Base-by-base conservation (phyloP, 2,329 filamentous ascomycete genomes). In the Elsinoe arachidis region DNA sequence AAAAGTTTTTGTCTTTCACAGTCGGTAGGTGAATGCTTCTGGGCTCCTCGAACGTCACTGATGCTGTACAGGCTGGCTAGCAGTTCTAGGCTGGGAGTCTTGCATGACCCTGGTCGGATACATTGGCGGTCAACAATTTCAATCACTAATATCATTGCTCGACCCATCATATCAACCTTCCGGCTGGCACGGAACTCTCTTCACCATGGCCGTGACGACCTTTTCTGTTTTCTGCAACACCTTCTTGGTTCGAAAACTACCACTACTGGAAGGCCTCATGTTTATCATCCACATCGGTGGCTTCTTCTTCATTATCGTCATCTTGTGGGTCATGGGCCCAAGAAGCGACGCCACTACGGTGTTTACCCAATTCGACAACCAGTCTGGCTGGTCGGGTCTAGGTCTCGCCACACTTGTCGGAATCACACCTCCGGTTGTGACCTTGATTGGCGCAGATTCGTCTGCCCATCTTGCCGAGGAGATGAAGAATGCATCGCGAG, bases 281-380 rank as follows among this genome's bases (percentile, higher is more conserved):
- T 58, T 70, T n/a, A 65, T 70, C 44, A 62, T 66, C 19, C 57
- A 61, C 30, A 47, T 66, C 17, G 41, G 62, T 6, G 63, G 58
- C 0, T 65, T 64, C 51, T 59, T 63, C 26, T 59, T 58, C 21
- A 57, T 64, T 12, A 9, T 66, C 9, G 57, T 63, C 10, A 55
- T 63, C 56, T 10, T 80, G 1, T 69, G 73, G 60, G 68, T 72
- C 1, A 67, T 76, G 58, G 72, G 73, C 0, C 71, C 73, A 0
- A 68, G 70, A 5, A 69, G 72, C 38, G 69, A 71, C 19, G 68
- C 74, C 0, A 64, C 70, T 11, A 69, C 71, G 3, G 74, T 79
- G 0, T 78, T 80, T 58, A 74, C 74, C 3, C 66, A 71, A 1
- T 80, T 80, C 59, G 66, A 70, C 14, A 79, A 80, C 56, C 58